Percentiles rank a stretch among this genome's conserved stretches.
phyloP scores from a whole-genome alignment of 2,329 filamentous ascomycete genomes.

The Colletotrichum graminicola region DNA sequence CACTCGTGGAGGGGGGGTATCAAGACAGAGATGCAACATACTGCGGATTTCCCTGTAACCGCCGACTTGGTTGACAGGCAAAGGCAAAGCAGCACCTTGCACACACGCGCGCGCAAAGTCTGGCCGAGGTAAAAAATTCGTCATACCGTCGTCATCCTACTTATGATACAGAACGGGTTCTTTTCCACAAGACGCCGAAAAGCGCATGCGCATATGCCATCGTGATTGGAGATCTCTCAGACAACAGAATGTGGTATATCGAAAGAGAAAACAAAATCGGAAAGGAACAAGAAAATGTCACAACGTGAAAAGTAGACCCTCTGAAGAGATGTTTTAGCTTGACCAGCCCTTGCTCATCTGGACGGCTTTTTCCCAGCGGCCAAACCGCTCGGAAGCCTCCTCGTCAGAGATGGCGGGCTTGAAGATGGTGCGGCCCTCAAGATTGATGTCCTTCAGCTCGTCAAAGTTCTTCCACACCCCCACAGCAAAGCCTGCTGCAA shows the following conservation, averaged over 20 bases:
- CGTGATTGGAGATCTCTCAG: slow-evolving; percentile 34
- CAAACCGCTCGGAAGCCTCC: slow-evolving; percentile 73
- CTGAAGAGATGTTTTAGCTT: slow-evolving; percentile 44
- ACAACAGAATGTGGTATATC: slow-evolving; percentile 40
- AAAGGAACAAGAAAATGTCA: slow-evolving; percentile 11
- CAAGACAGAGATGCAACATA: slow-evolving; percentile 16
- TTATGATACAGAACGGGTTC: slow-evolving; percentile 33
- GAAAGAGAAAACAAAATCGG: slow-evolving; percentile 20
- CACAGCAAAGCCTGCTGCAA: slow-evolving; percentile 83
- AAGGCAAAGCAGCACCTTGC: slow-evolving; percentile 4
- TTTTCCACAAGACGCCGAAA: slow-evolving; percentile 24
- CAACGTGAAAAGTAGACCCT: background rate
- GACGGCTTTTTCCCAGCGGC: slow-evolving; percentile 81
- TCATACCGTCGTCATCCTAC: slow-evolving; percentile 39
- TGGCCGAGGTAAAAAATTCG: slow-evolving; percentile 29
- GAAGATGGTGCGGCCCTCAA: slow-evolving; percentile 76
- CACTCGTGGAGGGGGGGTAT: background rate
- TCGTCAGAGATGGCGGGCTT: slow-evolving; percentile 72
- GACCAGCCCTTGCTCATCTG: slow-evolving; percentile 83
- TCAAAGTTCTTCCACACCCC: slow-evolving; percentile 80
- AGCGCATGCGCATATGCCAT: slow-evolving; percentile 25
- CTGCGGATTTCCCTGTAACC: slow-evolving; percentile 25
- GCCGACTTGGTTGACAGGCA: slow-evolving; percentile 18
- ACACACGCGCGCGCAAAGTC: background rate
- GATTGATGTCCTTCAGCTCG: slow-evolving; percentile 79